phyloP scores from a whole-genome alignment of 768 basidiomycete genomes.

The Russula earlei region DNA sequence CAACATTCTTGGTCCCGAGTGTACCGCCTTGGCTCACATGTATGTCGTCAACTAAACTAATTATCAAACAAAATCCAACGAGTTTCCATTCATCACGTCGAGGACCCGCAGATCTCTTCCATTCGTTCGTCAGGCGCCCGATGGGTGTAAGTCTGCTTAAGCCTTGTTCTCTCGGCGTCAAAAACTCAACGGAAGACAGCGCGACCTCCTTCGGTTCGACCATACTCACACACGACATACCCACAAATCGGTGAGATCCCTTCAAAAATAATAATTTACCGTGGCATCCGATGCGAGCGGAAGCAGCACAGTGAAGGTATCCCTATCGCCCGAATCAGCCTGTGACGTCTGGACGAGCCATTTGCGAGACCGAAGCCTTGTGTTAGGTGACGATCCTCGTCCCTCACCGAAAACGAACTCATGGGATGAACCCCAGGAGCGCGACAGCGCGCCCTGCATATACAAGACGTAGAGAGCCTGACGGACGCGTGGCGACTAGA shows the following conservation, averaged over 20 bases:
- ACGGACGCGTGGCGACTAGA: conserved; percentile 32
- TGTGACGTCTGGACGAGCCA: conserved; percentile 52
- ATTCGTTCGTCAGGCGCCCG: conserved; percentile 16
- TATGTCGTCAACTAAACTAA: background rate
- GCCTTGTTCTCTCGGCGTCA: background rate
- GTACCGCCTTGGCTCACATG: conserved; percentile 2
- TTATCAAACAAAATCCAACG: background rate
- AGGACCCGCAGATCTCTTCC: conserved; percentile 16
- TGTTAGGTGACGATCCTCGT: conserved; percentile 37
- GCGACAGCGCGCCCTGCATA: conserved; percentile 39
- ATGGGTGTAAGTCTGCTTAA: conserved; percentile 15
- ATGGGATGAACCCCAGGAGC: conserved; percentile 35
- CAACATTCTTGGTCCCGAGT: conserved; percentile 12
- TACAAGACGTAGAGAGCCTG: conserved; percentile 40
- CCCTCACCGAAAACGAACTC: background rate
- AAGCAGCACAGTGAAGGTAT: conserved; percentile 1
- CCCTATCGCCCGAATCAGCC: conserved; percentile 18
- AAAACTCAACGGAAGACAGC: conserved; percentile 2
- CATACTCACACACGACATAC: conserved; percentile 4
- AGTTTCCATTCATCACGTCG: background rate
- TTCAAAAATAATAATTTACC: too few relatives aligned
- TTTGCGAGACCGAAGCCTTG: conserved; percentile 39
- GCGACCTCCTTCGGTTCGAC: conserved; percentile 19
- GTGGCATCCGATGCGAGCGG: background rate
- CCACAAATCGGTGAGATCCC: conserved; percentile 5